Evolutionary conservation across 2,329 filamentous ascomycete species (phyloP).

Genomic region (Chalaropsis thielavioides): DNA sequence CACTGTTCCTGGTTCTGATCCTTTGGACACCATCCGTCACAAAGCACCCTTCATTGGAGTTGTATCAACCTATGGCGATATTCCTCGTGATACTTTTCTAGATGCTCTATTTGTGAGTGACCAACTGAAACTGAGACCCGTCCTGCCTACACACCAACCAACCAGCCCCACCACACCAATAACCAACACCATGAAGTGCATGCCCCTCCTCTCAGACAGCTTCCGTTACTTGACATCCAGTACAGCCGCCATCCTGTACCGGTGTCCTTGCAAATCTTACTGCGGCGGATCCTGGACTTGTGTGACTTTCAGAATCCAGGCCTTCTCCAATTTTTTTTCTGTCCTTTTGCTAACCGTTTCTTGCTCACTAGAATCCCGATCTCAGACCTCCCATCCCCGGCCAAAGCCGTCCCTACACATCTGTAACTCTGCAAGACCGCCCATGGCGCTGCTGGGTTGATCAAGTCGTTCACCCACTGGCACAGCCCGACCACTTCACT

Average conservation of each 20-base stretch:
- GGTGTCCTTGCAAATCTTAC: too few relatives aligned
- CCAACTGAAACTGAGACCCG: neutral
- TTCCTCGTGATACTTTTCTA: constrained; percentile 11
- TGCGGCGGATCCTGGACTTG: too few relatives aligned
- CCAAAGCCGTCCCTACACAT: constrained; percentile 12
- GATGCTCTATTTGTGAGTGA: constrained; percentile 16
- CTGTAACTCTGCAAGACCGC: constrained; percentile 9
- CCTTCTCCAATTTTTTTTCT: too few relatives aligned
- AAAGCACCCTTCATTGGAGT: constrained; percentile 15
- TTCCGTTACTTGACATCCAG: too few relatives aligned
- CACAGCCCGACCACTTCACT: constrained; percentile 16
- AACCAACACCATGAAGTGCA: too few relatives aligned
- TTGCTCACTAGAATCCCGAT: neutral
- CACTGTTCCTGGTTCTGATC: neutral
- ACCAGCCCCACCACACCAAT: too few relatives aligned
- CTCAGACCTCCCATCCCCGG: constrained; percentile 4
- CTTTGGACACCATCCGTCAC: constrained; percentile 11
- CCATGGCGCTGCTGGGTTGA: constrained; percentile 17
- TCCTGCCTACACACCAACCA: neutral
- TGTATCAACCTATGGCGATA: constrained; percentile 15
- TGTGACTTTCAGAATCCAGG: neutral
- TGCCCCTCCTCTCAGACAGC: too few relatives aligned
- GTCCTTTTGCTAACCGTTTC: neutral
- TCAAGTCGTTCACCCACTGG: constrained; percentile 15
- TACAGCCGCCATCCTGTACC: too few relatives aligned